phyloP scores from a whole-genome alignment of 306 rosid genomes.

The Cucumis hystrix region DNA sequence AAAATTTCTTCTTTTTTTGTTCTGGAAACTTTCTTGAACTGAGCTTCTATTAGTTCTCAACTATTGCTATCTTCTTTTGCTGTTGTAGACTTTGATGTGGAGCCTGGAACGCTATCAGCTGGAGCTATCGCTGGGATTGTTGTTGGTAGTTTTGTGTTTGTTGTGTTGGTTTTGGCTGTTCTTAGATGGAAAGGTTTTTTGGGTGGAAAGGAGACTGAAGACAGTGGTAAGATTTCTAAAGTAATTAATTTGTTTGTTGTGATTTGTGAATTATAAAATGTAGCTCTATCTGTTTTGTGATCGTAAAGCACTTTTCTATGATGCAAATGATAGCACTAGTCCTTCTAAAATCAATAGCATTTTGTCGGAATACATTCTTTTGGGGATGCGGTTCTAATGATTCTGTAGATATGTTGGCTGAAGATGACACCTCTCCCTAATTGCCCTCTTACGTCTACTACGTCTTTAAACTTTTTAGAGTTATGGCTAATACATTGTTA shows the following conservation, averaged over 20 bases:
- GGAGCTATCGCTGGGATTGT: conserved; percentile 59
- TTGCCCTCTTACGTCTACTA: too few species aligned
- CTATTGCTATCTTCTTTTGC: not conserved
- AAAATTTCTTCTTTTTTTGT: not conserved
- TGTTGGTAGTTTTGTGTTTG: conserved; percentile 22
- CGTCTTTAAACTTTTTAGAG: not conserved
- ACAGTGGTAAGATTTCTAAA: conserved; percentile 31
- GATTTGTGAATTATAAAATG: not conserved
- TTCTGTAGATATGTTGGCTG: too few species aligned
- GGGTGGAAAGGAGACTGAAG: conserved; percentile 27
- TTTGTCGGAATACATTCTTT: too few species aligned
- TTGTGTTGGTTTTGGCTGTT: conserved; percentile 22
- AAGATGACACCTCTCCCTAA: too few species aligned
- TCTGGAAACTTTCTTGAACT: not conserved
- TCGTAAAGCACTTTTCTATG: not conserved
- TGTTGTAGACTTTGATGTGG: conserved; percentile 33
- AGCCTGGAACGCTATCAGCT: conserved; percentile 28
- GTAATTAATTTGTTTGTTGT: not conserved
- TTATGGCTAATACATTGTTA: not conserved
- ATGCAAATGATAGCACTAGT: too few species aligned
- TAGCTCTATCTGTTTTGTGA: not conserved
- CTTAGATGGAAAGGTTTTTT: conserved; percentile 40
- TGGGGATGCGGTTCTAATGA: too few species aligned
- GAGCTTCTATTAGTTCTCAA: not conserved
- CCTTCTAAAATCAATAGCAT: too few species aligned